phyloP scores from a whole-genome alignment of 129 eudicot genomes.

The carrot (Daucus carota) region DNA sequence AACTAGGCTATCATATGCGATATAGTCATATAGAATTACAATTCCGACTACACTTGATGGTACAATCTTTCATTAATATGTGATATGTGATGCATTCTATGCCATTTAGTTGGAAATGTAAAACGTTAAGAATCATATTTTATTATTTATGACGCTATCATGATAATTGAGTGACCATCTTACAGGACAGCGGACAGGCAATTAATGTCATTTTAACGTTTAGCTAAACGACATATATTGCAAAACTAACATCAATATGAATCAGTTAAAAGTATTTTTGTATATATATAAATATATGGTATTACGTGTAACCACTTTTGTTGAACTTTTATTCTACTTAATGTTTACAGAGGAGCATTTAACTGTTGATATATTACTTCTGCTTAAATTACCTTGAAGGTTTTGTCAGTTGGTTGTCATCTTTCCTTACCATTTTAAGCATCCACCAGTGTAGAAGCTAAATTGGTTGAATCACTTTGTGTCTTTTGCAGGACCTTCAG shows the following conservation, averaged over 20 bases:
- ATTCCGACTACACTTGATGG: no score
- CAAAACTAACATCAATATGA: neutral
- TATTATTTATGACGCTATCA: neutral
- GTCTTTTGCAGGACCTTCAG: slow-evolving; percentile 48
- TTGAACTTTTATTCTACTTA: neutral
- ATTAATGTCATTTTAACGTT: neutral
- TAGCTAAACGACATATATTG: neutral
- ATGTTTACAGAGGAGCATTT: neutral
- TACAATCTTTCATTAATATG: no score
- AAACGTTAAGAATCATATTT: neutral
- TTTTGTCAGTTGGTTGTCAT: neutral
- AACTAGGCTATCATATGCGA: neutral
- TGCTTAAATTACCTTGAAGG: neutral
- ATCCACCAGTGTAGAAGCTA: neutral
- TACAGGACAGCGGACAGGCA: neutral
- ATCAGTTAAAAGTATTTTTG: no score
- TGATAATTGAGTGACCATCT: neutral
- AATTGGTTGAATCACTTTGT: neutral
- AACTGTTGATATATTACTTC: neutral
- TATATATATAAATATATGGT: neutral
- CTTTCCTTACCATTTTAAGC: neutral
- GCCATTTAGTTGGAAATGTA: neutral
- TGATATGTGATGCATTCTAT: neutral
- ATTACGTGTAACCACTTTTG: neutral
- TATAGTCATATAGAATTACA: neutral